A percentile compares a stretch with the other conserved stretches of the same genome.
These are phyloP conservation scores for Pleurotus tuoliensis DNA, from an alignment of 768 basidiomycete genomes.

Conservation along the genomic window DNA sequence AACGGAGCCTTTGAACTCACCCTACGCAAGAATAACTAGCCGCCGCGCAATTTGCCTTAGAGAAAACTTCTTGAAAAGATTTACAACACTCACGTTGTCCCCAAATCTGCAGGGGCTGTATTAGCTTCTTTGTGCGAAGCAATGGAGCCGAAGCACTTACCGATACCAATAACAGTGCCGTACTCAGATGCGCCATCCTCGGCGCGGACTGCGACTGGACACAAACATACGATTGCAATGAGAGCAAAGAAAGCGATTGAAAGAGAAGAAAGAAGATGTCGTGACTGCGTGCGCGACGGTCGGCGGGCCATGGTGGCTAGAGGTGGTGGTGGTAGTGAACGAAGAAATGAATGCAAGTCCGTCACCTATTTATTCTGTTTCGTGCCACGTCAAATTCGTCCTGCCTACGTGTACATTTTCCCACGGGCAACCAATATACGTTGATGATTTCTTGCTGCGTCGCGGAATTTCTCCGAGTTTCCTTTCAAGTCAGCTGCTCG, in stretches of 20 bases:
- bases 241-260: constrained; percentile 59
- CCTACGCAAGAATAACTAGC: constrained; percentile 92
- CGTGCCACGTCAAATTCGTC: constrained; percentile 5
- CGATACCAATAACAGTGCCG: constrained; percentile 92
- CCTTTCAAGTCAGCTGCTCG: constrained; percentile 7
- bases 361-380: constrained; percentile 5
- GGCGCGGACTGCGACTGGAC: constrained; percentile 59
- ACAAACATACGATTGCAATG: constrained; percentile 69
- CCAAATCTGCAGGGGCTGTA: constrained; percentile 58
- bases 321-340: constrained; percentile 8
- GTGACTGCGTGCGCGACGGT: constrained; percentile 57
- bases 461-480: constrained; percentile 6
- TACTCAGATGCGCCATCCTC: constrained; percentile 65
- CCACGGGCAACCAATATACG: neutral
- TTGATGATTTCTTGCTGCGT: neutral
- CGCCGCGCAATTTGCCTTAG: neutral
- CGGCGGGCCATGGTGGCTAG: constrained; percentile 22
- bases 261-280: constrained; percentile 53
- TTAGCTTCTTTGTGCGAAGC: neutral
- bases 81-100: constrained; percentile 65
- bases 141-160: constrained; percentile 33
- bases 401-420: constrained; percentile 8
- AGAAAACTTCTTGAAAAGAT: neutral
- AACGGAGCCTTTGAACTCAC: constrained; percentile 38
- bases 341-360: neutral